Evolutionary conservation across 495 filamentous ascomycete species (phyloP), one percentile per base, ranked within the genome.

Genomic region (Penicillium chermesinum): DNA sequence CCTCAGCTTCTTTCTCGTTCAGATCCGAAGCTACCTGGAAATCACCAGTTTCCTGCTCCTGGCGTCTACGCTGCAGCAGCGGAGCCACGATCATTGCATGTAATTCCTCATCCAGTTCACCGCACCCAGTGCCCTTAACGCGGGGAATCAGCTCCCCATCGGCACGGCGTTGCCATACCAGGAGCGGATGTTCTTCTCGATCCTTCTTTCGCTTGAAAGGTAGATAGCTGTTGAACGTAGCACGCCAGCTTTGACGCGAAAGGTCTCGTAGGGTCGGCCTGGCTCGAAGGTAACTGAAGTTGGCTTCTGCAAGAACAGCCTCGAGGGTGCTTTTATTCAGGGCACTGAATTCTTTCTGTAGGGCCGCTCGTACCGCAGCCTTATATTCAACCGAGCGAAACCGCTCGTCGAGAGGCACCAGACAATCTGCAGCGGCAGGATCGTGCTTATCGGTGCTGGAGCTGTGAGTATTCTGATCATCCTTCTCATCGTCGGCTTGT

Each of bases 251-350:
- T 60, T 83, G 88, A 18, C 80, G 76, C 20, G 85, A 82, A 2
- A 96, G 64, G n/a, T 78, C 77, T 19, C 84, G 80, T 12, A 98
- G 78, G 0, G 80, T 87, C 32, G 81, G 80, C 25, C 90, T 77
- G 2, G 88, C 83, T n/a, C 82, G 78, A 3, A 81, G 75, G 58
- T 97, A 97, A 22, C 83, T 89, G 63, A 86, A 87, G 62, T 98
- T 98, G 55, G 78, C 78, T 62, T 98, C 93, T 17, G 91, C 91
- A 38, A 98, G 75, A 2, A 98, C 90, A 7, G 85, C 91, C 34
- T 87, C 83, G 54, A 97, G 84, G 2, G 88, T 81, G 37, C 88
- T 91, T 44, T 78, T 80, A 27, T 84, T 85, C 10, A 97, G 70
- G 16, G 79, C 80, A 52, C 82, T 87, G 72, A 96, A 98, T 62